These are phyloP conservation scores for Trichoderma sp. DNA, from an alignment of 2,329 filamentous ascomycete genomes.

Conservation along the genomic window DNA sequence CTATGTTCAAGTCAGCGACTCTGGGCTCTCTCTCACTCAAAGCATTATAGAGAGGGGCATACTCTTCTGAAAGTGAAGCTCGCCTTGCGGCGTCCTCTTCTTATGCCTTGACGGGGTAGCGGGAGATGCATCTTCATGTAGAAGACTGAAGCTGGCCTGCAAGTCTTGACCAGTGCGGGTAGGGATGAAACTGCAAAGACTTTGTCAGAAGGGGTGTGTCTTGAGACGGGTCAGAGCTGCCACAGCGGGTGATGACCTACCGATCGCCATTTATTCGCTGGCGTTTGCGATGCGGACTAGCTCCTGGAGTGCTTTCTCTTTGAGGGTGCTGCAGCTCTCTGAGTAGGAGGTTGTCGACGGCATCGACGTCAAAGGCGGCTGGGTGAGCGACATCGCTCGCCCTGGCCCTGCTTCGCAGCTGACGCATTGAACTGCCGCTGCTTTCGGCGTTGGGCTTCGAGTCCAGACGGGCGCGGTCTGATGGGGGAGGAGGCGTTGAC, in stretches of 20 bases:
- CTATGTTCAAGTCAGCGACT: conserved; percentile 44
- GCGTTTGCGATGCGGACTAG: conserved; percentile 61
- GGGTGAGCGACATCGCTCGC: conserved; percentile 43
- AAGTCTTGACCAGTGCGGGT: conserved; percentile 91
- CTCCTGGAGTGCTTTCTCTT: conserved; percentile 55
- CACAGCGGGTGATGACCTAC: conserved; percentile 44
- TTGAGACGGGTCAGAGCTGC: neutral
- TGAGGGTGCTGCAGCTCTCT: conserved; percentile 55
- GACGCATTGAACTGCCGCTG: conserved; percentile 35
- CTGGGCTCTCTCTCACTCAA: neutral
- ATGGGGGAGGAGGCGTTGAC: conserved; percentile 50
- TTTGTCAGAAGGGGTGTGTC: conserved; percentile 32
- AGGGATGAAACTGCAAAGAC: conserved; percentile 79
- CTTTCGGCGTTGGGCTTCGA: conserved; percentile 45
- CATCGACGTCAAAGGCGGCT: conserved; percentile 52
- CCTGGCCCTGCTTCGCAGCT: conserved; percentile 42
- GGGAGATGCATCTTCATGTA: conserved; percentile 91
- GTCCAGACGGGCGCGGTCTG: conserved; percentile 49
- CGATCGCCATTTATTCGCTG: conserved; percentile 63
- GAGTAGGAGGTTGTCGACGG: conserved; percentile 54
- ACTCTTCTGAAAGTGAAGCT: conserved; percentile 94
- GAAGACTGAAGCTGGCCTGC: conserved; percentile 85
- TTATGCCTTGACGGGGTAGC: conserved; percentile 85
- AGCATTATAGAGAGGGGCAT: conserved; percentile 41
- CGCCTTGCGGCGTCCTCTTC: conserved; percentile 82